Evolutionary conservation across 257 asterid species (phyloP), one percentile per base, ranked within the genome.

Genomic region (Capsicum baccatum): DNA sequence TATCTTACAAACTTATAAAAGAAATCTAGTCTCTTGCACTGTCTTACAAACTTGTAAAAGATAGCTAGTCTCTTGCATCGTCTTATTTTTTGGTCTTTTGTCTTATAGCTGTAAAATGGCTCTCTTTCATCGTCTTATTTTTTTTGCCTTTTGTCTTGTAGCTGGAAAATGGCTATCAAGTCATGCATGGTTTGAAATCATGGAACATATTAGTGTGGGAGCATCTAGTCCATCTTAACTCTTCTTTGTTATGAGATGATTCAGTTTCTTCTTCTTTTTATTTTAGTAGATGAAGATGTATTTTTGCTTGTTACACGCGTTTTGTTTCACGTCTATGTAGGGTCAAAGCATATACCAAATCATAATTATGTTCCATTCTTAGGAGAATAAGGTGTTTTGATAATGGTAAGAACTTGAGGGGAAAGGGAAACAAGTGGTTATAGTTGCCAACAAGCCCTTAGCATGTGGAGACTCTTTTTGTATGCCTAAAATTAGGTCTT

Each of bases 391-490:
- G 9, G 17, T 21, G 21, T n/a, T 33, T 62, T 62, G 37, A 63
- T 26, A 10, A 63, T 10, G 16, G 42, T 21, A 63, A 63, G 70
- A 26, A 63, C 35, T 44, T 66, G 33, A 33, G 71, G 71, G 9
- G 33, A 66, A 66, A 66, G n/a, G 17, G 73, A 33, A 66, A 66
- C n/a, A 33, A 66, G 33, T 26, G 42, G n/a, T 66, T 66, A 9
- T 66, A 66, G 73, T 66, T 66, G 17, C 48, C 73, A 66, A 66
- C 73, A 66, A 66, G 73, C n/a, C 80, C 57, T 42, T 71, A 71
- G 57, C 57, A 44, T 71, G 57, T 44, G 13, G 56, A 44, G 73
- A 69, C 55, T 39, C 52, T 26, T 26, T 26, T 26, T 26, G 33
- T 26, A 26, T 26, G 33, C 35, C 17, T 39, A 17, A 70, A 70